Percentiles rank a stretch among this genome's conserved stretches.
Evolutionary conservation across 768 basidiomycete species (phyloP).

Genomic region (Chalciporus piperatus): DNA sequence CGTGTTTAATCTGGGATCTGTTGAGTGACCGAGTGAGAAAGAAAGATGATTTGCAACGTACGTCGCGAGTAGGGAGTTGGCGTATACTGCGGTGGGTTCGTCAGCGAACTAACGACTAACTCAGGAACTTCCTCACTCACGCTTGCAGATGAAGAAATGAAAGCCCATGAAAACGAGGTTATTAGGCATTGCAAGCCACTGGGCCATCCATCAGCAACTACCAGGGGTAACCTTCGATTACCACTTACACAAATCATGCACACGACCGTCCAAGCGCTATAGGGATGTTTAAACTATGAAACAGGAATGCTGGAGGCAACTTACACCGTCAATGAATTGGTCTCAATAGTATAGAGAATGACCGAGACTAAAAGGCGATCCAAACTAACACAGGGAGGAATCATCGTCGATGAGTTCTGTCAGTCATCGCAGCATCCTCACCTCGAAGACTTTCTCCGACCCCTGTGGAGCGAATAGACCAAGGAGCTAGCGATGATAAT

Average conservation of each 20-base stretch:
- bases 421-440: constrained; percentile 3
- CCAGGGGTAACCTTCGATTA: not conserved
- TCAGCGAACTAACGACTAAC: not conserved
- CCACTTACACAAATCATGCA: constrained; percentile 42
- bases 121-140: constrained; percentile 24
- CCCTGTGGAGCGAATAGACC: constrained; percentile 38
- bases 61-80: constrained; percentile 50
- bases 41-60: constrained; percentile 1
- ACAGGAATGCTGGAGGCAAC: not conserved
- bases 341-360: constrained; percentile 53
- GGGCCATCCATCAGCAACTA: not conserved
- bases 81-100: constrained; percentile 38
- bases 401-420: no score
- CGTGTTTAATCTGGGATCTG: constrained; percentile 32
- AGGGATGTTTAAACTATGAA: not conserved
- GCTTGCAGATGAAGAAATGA: constrained; percentile 52
- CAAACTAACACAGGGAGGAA: constrained; percentile 29
- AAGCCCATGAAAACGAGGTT: constrained; percentile 53
- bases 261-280: constrained; percentile 39
- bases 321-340: constrained; percentile 48
- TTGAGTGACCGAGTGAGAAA: not conserved
- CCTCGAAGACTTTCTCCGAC: constrained; percentile 39
- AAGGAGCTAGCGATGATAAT: constrained; percentile 46
- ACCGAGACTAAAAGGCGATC: constrained; percentile 47
- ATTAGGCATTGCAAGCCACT: constrained; percentile 47